Percentiles rank a stretch among this genome's conserved stretches.
These are phyloP conservation scores for Funneliformis geosporum DNA, from an alignment of 192 early-diverging fungal species.

Conservation along the genomic window DNA sequence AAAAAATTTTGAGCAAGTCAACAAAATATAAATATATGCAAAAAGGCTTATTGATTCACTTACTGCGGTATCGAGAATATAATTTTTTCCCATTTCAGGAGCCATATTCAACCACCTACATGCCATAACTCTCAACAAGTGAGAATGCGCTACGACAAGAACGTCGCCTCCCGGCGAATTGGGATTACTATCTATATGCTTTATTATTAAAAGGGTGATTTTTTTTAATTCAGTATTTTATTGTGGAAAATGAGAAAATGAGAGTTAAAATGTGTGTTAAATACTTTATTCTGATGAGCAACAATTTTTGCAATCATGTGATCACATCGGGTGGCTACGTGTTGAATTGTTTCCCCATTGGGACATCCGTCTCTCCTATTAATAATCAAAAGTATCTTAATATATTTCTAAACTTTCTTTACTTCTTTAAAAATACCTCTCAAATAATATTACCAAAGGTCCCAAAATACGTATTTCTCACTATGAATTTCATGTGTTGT, in stretches of 20 bases:
- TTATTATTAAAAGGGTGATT: not conserved
- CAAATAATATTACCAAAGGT: constrained; percentile 11
- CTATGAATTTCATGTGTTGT: constrained; percentile 48
- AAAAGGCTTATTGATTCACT: not conserved
- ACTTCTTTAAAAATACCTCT: constrained; percentile 37
- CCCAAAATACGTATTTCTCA: constrained; percentile 22
- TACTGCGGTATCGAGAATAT: constrained; percentile 46
- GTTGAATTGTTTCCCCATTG: constrained; percentile 45
- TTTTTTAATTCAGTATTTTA: not conserved
- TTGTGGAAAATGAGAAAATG: not conserved
- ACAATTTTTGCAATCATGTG: constrained; percentile 39
- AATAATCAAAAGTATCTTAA: not conserved
- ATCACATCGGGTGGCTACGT: constrained; percentile 44
- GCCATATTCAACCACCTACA: constrained; percentile 41
- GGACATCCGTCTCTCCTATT: constrained; percentile 33
- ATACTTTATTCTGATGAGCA: constrained; percentile 17
- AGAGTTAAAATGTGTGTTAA: not conserved
- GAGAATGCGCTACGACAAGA: constrained; percentile 44
- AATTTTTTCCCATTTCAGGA: constrained; percentile 37
- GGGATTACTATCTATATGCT: constrained; percentile 23
- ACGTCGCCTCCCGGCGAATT: constrained; percentile 35
- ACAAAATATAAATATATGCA: not conserved
- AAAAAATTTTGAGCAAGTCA: not conserved
- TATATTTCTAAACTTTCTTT: not conserved
- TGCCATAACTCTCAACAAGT: constrained; percentile 45